Evolutionary conservation across 106 monocot genomes (phyloP).

Genomic region (Narthecium ossifragum): DNA sequence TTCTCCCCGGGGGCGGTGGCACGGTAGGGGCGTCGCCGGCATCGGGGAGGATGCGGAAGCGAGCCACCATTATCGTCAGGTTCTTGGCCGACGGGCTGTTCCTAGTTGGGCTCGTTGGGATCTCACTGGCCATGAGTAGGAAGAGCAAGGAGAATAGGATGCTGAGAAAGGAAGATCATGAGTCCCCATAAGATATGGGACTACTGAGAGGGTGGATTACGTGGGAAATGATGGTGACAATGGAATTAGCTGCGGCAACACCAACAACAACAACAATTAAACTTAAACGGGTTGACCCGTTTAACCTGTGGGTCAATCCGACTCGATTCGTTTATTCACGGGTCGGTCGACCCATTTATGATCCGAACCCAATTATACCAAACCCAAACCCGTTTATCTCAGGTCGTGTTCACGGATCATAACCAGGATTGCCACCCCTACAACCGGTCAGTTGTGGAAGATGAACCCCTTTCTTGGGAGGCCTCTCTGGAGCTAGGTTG

Average conservation of each 20-base stretch:
- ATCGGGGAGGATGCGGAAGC: slow-evolving; percentile 11
- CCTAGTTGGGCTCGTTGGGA: slow-evolving; percentile 20
- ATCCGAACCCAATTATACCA: no score
- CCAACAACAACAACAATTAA: no score
- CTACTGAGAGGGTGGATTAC: neutral
- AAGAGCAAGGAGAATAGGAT: slow-evolving; percentile 17
- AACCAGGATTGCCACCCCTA: no score
- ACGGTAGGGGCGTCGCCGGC: neutral
- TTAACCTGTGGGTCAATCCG: no score
- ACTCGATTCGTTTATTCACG: no score
- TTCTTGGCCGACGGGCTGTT: slow-evolving; percentile 17
- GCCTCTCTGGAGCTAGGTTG: no score
- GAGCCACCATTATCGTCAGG: slow-evolving; percentile 11
- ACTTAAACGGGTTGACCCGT: no score
- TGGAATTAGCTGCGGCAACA: slow-evolving; percentile 2
- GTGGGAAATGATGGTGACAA: neutral
- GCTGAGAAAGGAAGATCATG: slow-evolving; percentile 16
- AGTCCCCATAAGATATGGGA: slow-evolving; percentile 36
- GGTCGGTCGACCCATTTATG: no score
- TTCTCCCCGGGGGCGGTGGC: slow-evolving; percentile 13
- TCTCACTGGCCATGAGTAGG: slow-evolving; percentile 22
- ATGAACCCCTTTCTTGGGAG: no score
- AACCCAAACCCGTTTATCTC: no score
- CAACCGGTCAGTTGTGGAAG: no score
- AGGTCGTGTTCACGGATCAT: no score